Evolutionary conservation across 164 flowering plant genomes (phyloP), one percentile per base, ranked within the genome.

Genomic region (Vitis riparia): DNA sequence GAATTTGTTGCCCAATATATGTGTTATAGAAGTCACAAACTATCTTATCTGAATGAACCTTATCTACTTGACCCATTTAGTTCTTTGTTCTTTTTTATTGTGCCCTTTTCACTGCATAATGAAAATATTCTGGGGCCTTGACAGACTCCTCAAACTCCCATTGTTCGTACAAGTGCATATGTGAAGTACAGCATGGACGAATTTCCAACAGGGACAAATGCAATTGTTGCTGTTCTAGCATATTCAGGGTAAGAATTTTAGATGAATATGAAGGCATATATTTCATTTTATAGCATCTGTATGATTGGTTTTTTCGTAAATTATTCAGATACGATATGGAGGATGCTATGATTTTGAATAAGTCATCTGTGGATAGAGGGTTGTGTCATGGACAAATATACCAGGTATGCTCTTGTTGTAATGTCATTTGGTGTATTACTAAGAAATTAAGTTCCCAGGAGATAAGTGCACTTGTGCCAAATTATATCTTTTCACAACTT

Each of bases 261-360:
- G 16, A 29, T 16, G 68, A 15, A 49, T 57, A 3, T 53, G 13
- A 10, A 19, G 12, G 8, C n/a, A 1, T 44, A 3, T 55, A 51
- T 63, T 13, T 59, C 9, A 3, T 66, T 65, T 51, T 27, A 16
- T 64, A 3, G 12, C 37, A 48, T 51, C 53, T 48, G 10, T 47
- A 7, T 66, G 12, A 51, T 53, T 55, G 15, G 51, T 55, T 12
- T 65, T 52, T 56, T 16, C 66, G n/a, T 61, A 27, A 23, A 51
- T 72, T 59, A 19, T 78, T 23, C 83, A 94, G 98, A 29, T 94
- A 91, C 78, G 98, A 95, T 75, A 95, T 95, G 99, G 99, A 95
- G 77, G 99, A 95, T 80, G 98, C 99, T 57, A 95, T 95, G 99
- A 92, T 95, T 73, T 80, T 95, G 77, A 95, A 95, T 62, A 95